phyloP scores from a whole-genome alignment of 2,329 filamentous ascomycete genomes.

The Tetracladium maxilliforme region DNA sequence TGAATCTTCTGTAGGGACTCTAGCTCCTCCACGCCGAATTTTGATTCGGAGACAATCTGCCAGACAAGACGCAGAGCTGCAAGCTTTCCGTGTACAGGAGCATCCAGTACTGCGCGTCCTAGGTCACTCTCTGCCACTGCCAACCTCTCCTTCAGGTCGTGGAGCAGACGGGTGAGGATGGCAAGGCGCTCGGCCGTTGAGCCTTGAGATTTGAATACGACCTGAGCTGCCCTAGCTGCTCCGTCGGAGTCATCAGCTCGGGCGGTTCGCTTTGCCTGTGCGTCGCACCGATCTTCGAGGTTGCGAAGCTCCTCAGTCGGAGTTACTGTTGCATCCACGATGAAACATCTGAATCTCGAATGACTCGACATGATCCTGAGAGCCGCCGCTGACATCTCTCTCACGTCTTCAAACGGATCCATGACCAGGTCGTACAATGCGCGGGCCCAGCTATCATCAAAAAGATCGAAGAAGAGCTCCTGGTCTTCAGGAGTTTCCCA shows the following conservation, averaged over 20 bases:
- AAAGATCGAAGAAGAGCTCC: too few relatives aligned
- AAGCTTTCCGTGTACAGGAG: conserved; percentile 56
- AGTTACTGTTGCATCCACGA: conserved; percentile 3
- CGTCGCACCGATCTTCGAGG: background rate
- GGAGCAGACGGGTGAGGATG: conserved; percentile 42
- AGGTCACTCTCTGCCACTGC: conserved; percentile 48
- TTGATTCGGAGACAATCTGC: too few relatives aligned
- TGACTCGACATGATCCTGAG: too few relatives aligned
- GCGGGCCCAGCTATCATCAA: conserved; percentile 36
- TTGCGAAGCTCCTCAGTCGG: conserved; percentile 1
- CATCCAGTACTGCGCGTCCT: conserved; percentile 47
- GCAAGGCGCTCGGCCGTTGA: conserved; percentile 23
- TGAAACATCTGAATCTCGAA: too few relatives aligned
- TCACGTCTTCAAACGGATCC: conserved; percentile 87
- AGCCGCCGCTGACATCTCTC: conserved; percentile 38
- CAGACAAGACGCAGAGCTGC: conserved; percentile 53
- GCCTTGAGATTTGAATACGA: conserved; percentile 46
- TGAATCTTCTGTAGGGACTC: too few relatives aligned
- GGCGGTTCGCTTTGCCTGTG: conserved; percentile 49
- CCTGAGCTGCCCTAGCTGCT: conserved; percentile 60
- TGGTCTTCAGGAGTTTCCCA: too few relatives aligned
- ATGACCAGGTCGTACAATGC: conserved; percentile 65
- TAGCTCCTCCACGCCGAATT: too few relatives aligned
- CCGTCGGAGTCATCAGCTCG: conserved; percentile 89
- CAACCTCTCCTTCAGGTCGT: conserved; percentile 50